These are phyloP conservation scores for Vigna angularis DNA, from an alignment of 306 rosid genomes.

Conservation along the genomic window DNA sequence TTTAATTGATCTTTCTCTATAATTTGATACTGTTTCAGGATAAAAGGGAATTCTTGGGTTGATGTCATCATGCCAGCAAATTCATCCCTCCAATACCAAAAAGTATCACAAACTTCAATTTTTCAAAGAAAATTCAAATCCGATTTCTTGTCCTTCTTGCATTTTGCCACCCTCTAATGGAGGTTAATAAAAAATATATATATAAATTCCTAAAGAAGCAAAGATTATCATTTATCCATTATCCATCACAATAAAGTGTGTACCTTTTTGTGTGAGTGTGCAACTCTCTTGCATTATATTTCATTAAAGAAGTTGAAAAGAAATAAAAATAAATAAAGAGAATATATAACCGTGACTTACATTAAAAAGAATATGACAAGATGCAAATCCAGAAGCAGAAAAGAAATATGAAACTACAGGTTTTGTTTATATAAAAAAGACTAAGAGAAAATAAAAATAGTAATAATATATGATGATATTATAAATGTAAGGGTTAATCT, in stretches of 20 bases:
- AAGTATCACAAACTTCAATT: conserved; percentile 3
- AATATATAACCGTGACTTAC: conserved; percentile 25
- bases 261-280: conserved; percentile 20
- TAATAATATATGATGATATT: conserved; percentile 7
- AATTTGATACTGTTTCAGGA: conserved; percentile 61
- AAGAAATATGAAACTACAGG: conserved; percentile 52
- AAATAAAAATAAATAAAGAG: not conserved
- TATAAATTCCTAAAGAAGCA: conserved; percentile 25
- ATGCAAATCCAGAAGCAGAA: conserved; percentile 58
- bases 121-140: conserved; percentile 50
- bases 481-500: conserved; percentile 28
- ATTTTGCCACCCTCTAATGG: conserved; percentile 23
- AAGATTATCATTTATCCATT: conserved; percentile 16
- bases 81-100: conserved; percentile 21
- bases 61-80: conserved; percentile 19
- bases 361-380: conserved; percentile 29
- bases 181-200: conserved; percentile 18
- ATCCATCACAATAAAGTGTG: conserved; percentile 32
- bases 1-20: conserved; percentile 35
- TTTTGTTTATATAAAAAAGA: conserved; percentile 9
- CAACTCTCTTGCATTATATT: not conserved
- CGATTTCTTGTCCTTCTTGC: conserved; percentile 20
- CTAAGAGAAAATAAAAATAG: not conserved
- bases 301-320: not conserved
- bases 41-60: conserved; percentile 37